Conservation (phyloP, 2,329 filamentous ascomycete genomes). For the Aspergillus unguis region DNA sequence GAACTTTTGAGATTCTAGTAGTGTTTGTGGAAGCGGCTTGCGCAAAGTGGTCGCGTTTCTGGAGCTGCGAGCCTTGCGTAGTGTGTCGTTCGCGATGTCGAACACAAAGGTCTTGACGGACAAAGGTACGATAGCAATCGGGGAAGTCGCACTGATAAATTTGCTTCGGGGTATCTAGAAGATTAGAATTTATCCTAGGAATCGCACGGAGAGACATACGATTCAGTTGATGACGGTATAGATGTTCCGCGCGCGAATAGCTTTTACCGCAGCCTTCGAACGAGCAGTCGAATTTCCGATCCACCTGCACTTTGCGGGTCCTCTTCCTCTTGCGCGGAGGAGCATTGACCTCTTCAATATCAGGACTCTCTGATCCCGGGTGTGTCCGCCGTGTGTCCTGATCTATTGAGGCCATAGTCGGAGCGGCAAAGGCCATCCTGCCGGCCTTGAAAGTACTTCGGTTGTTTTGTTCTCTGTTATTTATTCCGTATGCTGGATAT, state of each 20-base stretch:
- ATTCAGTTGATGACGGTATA: conserved; percentile 95
- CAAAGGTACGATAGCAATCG: conserved; percentile 85
- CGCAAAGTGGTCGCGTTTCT: conserved; percentile 48
- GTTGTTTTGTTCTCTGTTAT: not conserved
- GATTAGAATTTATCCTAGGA: conserved; percentile 13
- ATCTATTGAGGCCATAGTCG: conserved; percentile 20
- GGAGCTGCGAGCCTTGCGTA: conserved; percentile 54
- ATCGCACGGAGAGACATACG: conserved; percentile 53
- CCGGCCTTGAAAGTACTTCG: not conserved
- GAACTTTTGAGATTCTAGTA: conserved; percentile 17
- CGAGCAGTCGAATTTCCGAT: conserved; percentile 70
- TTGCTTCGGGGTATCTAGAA: conserved; percentile 80
- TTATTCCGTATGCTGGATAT: conserved; percentile 1
- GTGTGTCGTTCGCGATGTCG: conserved; percentile 78
- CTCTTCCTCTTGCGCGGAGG: conserved; percentile 27
- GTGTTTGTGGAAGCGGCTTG: conserved; percentile 27
- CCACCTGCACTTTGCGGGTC: conserved; percentile 44
- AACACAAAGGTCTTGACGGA: conserved; percentile 87
- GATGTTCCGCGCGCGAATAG: conserved; percentile 92
- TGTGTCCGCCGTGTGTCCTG: conserved; percentile 12
- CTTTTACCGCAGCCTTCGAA: conserved; percentile 88
- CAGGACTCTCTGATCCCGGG: conserved; percentile 14
- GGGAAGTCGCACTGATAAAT: conserved; percentile 93
- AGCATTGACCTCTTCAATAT: conserved; percentile 12
- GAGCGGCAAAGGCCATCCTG: conserved; percentile 23